phyloP scores from a whole-genome alignment of 768 basidiomycete genomes.

The Mycena pura region DNA sequence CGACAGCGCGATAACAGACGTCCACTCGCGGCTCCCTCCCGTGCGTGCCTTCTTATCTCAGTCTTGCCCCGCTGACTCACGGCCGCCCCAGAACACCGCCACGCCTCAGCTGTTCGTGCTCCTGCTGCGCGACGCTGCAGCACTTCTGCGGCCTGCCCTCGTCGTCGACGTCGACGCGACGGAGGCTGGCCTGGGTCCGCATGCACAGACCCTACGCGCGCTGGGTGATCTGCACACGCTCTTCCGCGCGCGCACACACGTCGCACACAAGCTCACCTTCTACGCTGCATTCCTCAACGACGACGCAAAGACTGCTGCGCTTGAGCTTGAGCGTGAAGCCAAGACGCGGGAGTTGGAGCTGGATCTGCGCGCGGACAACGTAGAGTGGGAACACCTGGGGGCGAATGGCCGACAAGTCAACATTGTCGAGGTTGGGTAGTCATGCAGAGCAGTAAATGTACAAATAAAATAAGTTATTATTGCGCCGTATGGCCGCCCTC shows the following conservation, averaged over 20 bases:
- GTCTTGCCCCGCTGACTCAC: neutral
- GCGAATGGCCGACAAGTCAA: neutral
- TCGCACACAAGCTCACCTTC: slow-evolving; percentile 68
- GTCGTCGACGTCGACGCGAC: slow-evolving; percentile 36
- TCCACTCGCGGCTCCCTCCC: slow-evolving; percentile 70
- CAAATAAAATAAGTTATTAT: too few species aligned
- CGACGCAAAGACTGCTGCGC: neutral
- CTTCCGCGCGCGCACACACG: slow-evolving; percentile 43
- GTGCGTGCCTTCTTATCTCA: slow-evolving; percentile 41
- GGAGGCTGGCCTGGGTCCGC: slow-evolving; percentile 47
- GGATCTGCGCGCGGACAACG: neutral
- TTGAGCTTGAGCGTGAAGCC: slow-evolving; percentile 16
- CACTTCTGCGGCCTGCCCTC: slow-evolving; percentile 57
- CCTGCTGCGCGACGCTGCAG: slow-evolving; percentile 61
- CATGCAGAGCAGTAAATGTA: too few species aligned
- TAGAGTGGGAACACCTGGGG: slow-evolving; percentile 6
- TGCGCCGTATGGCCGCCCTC: too few species aligned
- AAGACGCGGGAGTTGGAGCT: neutral
- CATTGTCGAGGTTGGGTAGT: slow-evolving; percentile 2
- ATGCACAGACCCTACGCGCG: slow-evolving; percentile 49
- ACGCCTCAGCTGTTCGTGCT: slow-evolving; percentile 53
- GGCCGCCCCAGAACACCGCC: neutral
- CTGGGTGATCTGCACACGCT: slow-evolving; percentile 62
- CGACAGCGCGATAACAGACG: slow-evolving; percentile 59
- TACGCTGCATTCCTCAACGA: slow-evolving; percentile 56